phyloP scores from a whole-genome alignment of 1,284 basidiomycete species.

The Tylopilus sp. region DNA sequence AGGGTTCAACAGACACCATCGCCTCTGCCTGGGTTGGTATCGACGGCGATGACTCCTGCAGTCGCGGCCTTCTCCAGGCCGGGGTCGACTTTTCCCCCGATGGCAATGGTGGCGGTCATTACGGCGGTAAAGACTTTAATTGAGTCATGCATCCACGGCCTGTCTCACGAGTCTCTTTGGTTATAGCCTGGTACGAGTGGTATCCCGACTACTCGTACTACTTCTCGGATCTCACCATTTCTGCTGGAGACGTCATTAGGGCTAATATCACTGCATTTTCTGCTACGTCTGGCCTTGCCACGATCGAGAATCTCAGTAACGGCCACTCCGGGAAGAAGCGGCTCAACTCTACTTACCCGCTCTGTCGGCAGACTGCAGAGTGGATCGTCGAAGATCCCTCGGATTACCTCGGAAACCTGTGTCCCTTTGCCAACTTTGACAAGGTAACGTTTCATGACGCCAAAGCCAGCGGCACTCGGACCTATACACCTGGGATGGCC shows the following conservation, averaged over 20 bases:
- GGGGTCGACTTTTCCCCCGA: constrained; percentile 13
- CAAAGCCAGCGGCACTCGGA: not conserved
- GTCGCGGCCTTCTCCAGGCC: constrained; percentile 1
- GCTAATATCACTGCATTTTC: constrained; percentile 1
- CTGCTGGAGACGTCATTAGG: constrained; percentile 10
- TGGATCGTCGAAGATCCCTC: constrained; percentile 17
- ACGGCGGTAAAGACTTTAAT: not conserved
- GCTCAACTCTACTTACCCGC: not conserved
- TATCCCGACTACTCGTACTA: not conserved
- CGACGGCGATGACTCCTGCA: constrained; percentile 11
- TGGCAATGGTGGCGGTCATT: too few relatives aligned
- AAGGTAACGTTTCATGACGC: constrained; percentile 8
- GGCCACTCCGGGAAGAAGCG: too few relatives aligned
- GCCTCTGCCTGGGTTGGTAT: constrained; percentile 11
- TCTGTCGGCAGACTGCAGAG: constrained; percentile 14
- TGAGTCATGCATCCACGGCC: not conserved
- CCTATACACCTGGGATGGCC: too few relatives aligned
- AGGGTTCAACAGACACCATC: not conserved
- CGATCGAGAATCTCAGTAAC: constrained; percentile 16
- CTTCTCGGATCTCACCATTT: constrained; percentile 9
- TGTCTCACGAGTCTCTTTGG: too few relatives aligned
- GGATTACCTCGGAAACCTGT: too few relatives aligned
- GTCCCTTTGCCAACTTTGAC: constrained; percentile 8
- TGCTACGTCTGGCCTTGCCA: not conserved
- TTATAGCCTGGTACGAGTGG: constrained; percentile 5